Percentiles rank a stretch among this genome's conserved stretches.
These are phyloP conservation scores for Chalciporus chontae DNA, from an alignment of 768 basidiomycete species.

Conservation along the genomic window DNA sequence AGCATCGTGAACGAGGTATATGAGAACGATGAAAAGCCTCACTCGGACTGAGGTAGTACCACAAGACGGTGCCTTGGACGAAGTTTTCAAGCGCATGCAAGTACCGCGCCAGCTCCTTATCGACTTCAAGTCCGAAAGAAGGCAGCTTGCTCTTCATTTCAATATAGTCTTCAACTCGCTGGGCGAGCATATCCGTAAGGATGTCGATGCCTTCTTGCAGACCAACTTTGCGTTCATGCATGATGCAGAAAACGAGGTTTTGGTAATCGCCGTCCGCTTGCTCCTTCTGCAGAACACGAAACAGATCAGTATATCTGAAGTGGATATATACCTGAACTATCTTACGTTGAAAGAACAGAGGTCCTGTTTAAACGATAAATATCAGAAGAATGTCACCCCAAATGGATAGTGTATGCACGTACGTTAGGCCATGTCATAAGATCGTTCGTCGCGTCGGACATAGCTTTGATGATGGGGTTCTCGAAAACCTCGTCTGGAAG, in stretches of 20 bases:
- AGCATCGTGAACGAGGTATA: constrained; percentile 2
- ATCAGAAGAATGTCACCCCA: constrained; percentile 10
- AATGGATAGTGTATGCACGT: constrained; percentile 12
- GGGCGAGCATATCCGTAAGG: constrained; percentile 35
- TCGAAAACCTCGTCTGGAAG: constrained; percentile 36
- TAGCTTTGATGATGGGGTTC: constrained; percentile 30
- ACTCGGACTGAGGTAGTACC: constrained; percentile 41
- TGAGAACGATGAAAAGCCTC: constrained; percentile 12
- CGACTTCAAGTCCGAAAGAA: constrained; percentile 34
- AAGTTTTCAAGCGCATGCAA: constrained; percentile 36
- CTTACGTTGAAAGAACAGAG: constrained; percentile 30
- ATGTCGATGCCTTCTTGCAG: constrained; percentile 35
- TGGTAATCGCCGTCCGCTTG: constrained; percentile 39
- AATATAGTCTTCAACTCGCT: constrained; percentile 34
- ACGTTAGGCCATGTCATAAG: constrained; percentile 43
- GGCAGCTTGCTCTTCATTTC: constrained; percentile 31
- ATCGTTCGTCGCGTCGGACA: constrained; percentile 40
- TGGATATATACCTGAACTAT: constrained; percentile 3
- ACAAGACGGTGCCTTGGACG: constrained; percentile 36
- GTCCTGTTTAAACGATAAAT: constrained; percentile 16
- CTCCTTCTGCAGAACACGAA: constrained; percentile 30
- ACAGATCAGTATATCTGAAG: constrained; percentile 7
- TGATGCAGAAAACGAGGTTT: constrained; percentile 39
- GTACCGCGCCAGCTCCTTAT: constrained; percentile 33
- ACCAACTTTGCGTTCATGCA: constrained; percentile 33